These are phyloP conservation scores for Chlorella sp. DNA, from an alignment of 139 green algal species.

Conservation along the genomic window DNA sequence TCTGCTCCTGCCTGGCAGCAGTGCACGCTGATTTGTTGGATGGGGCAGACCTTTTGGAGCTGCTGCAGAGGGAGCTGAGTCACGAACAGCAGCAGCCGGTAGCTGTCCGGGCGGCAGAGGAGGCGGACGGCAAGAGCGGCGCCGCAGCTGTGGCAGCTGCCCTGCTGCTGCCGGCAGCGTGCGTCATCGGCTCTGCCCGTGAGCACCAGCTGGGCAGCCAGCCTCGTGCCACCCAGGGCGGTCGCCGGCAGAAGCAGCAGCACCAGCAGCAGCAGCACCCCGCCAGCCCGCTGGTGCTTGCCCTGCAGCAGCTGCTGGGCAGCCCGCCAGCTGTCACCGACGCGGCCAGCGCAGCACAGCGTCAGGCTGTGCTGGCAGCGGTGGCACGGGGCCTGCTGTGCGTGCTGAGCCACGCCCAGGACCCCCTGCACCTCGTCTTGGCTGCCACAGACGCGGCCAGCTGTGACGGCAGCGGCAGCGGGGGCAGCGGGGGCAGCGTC, in stretches of 20 bases:
- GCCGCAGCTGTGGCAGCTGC: neutral
- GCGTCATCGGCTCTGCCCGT: neutral
- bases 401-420: neutral
- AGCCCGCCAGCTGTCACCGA: neutral
- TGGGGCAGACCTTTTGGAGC: neutral
- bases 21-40: constrained; percentile 26
- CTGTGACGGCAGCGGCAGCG: neutral
- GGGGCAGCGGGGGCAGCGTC: neutral
- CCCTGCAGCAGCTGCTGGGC: constrained; percentile 17
- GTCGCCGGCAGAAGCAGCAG: neutral
- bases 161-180: constrained; percentile 24
- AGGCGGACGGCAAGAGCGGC: neutral
- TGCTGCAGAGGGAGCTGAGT: constrained; percentile 18
- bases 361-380: constrained; percentile 2
- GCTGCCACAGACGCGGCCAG: neutral
- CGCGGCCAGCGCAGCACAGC: neutral
- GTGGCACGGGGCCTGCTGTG: constrained; percentile 1
- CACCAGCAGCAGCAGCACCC: neutral
- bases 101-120: neutral
- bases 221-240: neutral
- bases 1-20: constrained; percentile 5
- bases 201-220: constrained; percentile 9
- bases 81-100: neutral
- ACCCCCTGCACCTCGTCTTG: constrained; percentile 2
- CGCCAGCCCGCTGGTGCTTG: neutral